phyloP scores from a whole-genome alignment of 768 basidiomycete genomes.

The Cystofilobasidium macerans region DNA sequence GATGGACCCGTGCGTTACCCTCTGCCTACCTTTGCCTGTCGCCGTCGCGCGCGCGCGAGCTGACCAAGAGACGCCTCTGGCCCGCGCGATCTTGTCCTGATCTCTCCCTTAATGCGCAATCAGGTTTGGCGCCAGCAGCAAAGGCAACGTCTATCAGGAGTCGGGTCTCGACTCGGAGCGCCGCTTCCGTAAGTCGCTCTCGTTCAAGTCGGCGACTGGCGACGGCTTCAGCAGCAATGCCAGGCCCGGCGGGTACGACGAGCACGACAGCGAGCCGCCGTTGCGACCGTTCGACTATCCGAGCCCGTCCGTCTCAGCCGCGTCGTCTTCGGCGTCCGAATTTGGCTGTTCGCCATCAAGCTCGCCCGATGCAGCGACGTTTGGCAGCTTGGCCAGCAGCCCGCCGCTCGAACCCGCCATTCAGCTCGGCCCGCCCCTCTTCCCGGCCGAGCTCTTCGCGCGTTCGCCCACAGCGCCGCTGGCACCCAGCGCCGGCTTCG shows the following conservation, averaged over 20 bases:
- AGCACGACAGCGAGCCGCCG: neutral
- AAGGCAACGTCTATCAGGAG: neutral
- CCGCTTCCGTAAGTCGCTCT: neutral
- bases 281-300: constrained; percentile 1
- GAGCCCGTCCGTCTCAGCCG: neutral
- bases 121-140: constrained; percentile 6
- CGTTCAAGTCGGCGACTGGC: neutral
- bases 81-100: neutral
- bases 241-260: too few relatives aligned
- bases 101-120: neutral
- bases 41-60: neutral
- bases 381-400: neutral
- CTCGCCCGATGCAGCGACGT: too few relatives aligned
- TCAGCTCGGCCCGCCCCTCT: neutral
- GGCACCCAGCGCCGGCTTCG: too few relatives aligned
- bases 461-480: neutral
- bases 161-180: constrained; percentile 1
- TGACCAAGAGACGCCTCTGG: neutral
- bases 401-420: neutral
- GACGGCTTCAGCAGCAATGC: neutral
- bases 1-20: neutral
- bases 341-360: too few relatives aligned
- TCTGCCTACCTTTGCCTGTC: neutral
- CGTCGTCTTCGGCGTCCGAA: neutral
- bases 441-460: neutral